These are phyloP conservation scores for Podospora pseudopauciseta DNA, from an alignment of 495 filamentous ascomycete species.

Conservation along the genomic window DNA sequence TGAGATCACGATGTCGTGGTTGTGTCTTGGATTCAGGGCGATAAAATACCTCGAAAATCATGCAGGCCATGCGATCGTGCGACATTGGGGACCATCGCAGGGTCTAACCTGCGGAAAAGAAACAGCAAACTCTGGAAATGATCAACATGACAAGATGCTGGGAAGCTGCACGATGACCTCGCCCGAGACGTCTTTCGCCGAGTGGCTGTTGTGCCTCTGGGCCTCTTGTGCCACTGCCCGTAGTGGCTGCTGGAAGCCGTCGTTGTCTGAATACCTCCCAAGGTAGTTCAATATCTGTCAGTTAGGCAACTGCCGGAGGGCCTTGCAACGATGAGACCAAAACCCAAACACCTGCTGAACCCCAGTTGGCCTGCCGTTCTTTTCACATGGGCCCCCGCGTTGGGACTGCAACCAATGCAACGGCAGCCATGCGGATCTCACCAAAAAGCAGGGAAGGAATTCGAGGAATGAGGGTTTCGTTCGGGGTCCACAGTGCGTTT, in stretches of 20 bases:
- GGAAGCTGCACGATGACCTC: constrained; percentile 23
- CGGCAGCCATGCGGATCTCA: constrained; percentile 2
- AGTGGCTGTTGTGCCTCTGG: not conserved
- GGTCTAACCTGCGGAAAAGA: not conserved
- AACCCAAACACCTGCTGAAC: not conserved
- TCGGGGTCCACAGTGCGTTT: constrained; percentile 4
- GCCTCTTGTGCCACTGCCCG: not conserved
- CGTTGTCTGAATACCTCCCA: not conserved
- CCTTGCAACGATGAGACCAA: not conserved
- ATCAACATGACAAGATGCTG: not conserved
- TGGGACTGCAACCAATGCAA: not conserved
- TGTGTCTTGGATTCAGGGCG: not conserved
- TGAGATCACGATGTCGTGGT: not conserved
- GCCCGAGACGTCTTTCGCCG: not conserved
- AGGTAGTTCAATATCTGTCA: not conserved
- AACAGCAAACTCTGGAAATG: not conserved
- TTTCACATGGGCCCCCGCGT: not conserved
- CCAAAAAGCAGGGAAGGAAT: constrained; percentile 7
- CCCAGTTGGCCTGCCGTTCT: constrained; percentile 1
- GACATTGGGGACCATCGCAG: not conserved
- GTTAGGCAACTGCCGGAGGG: no score
- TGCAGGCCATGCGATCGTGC: not conserved
- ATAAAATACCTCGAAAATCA: not conserved
- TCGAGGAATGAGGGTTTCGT: not conserved
- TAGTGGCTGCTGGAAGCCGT: not conserved